These are phyloP conservation scores for Rhodotorula sp. DNA, from an alignment of 1,284 basidiomycete genomes.

Conservation along the genomic window DNA sequence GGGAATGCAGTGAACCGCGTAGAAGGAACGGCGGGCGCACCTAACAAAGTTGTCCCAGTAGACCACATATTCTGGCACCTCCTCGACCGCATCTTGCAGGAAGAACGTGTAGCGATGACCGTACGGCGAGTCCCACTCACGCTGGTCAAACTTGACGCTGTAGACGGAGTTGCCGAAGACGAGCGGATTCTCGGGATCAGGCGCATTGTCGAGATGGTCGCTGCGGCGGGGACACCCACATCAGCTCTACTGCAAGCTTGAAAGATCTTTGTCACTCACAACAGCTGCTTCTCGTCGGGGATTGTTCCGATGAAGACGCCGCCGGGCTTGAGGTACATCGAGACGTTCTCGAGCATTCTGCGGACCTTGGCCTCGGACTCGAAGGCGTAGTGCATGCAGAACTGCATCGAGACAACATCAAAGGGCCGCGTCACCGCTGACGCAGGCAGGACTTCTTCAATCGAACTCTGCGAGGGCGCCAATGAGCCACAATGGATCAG, in stretches of 20 bases:
- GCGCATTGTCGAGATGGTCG: conserved; percentile 49
- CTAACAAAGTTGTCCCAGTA: conserved; percentile 87
- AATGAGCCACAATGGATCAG: background rate
- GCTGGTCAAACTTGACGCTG: conserved; percentile 74
- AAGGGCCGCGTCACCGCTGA: conserved; percentile 59
- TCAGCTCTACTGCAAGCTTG: background rate
- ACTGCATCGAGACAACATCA: conserved; percentile 96
- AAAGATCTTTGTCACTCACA: conserved; percentile 57
- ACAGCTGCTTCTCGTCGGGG: conserved; percentile 75
- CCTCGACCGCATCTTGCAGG: conserved; percentile 89
- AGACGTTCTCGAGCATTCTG: conserved; percentile 90
- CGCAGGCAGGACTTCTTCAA: conserved; percentile 66
- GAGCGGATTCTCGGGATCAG: conserved; percentile 53
- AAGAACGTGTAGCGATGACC: conserved; percentile 94
- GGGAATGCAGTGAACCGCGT: background rate
- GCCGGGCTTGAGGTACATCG: conserved; percentile 71
- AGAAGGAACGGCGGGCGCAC: conserved; percentile 55
- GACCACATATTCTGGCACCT: conserved; percentile 96
- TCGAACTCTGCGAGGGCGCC: conserved; percentile 28
- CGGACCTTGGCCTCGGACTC: conserved; percentile 80
- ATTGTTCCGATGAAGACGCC: conserved; percentile 93
- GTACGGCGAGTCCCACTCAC: conserved; percentile 47
- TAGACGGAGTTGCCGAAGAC: conserved; percentile 90
- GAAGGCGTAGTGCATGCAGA: conserved; percentile 99
- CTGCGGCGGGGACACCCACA: background rate